These are phyloP conservation scores for Dactylorhiza incarnata DNA, from an alignment of 106 monocot species.

Conservation along the genomic window DNA sequence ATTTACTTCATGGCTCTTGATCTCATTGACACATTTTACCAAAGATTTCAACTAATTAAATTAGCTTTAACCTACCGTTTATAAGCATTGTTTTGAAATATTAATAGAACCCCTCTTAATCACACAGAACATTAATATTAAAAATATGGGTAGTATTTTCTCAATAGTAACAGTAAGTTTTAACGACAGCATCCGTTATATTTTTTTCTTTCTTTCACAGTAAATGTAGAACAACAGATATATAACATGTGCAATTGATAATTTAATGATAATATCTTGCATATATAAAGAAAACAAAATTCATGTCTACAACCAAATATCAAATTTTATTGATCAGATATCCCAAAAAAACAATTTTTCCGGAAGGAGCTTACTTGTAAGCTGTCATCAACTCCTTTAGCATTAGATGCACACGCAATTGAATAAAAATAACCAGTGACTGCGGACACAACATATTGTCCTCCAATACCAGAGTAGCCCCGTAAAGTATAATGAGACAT, in stretches of 20 bases:
- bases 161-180: background rate
- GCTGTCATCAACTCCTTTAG: slow-evolving; percentile 95
- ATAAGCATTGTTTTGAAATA: background rate
- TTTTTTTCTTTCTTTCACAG: too few species aligned
- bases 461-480: slow-evolving; percentile 48
- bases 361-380: slow-evolving; percentile 49
- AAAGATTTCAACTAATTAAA: slow-evolving; percentile 4
- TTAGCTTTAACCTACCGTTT: background rate
- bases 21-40: background rate
- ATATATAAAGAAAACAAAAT: background rate
- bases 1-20: background rate
- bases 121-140: background rate
- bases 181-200: background rate
- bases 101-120: background rate
- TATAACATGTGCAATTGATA: background rate
- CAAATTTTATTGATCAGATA: background rate
- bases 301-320: background rate
- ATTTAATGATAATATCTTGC: too few species aligned
- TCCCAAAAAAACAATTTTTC: background rate
- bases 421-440: slow-evolving; percentile 96
- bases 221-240: background rate
- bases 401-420: slow-evolving; percentile 89
- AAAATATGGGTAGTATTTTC: background rate
- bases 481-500: slow-evolving; percentile 86
- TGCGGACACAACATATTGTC: slow-evolving; percentile 90